These are phyloP conservation scores for Exophiala xenobiotica DNA, from an alignment of 2,329 filamentous ascomycete species.

Conservation along the genomic window DNA sequence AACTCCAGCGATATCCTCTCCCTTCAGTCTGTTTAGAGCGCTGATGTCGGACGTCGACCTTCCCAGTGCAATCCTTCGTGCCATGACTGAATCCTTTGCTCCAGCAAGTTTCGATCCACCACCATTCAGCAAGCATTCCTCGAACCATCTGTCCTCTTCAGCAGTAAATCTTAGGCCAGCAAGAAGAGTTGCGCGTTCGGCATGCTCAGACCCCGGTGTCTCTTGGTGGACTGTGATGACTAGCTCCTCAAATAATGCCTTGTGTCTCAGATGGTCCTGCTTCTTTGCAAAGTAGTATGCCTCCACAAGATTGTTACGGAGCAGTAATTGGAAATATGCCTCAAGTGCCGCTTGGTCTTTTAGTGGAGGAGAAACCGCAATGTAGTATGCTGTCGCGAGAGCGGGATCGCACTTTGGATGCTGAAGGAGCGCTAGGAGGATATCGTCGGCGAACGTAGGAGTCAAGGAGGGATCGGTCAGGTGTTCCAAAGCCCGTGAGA, in stretches of 20 bases:
- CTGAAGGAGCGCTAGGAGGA: slow-evolving; percentile 65
- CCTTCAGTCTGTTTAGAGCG: slow-evolving; percentile 38
- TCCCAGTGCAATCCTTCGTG: slow-evolving; percentile 69
- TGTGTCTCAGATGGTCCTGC: slow-evolving; percentile 61
- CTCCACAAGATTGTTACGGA: slow-evolving; percentile 66
- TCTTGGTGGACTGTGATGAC: slow-evolving; percentile 57
- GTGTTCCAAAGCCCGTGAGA: slow-evolving; percentile 66
- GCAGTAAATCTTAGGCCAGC: slow-evolving; percentile 69
- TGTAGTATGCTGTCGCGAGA: slow-evolving; percentile 74
- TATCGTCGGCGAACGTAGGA: slow-evolving; percentile 75
- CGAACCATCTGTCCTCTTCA: slow-evolving; percentile 72
- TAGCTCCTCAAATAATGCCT: slow-evolving; percentile 65
- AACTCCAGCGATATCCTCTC: slow-evolving; percentile 50
- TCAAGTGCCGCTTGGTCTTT: slow-evolving; percentile 61
- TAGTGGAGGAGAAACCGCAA: slow-evolving; percentile 72
- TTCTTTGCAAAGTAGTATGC: slow-evolving; percentile 71
- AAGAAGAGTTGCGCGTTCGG: slow-evolving; percentile 65
- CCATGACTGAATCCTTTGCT: slow-evolving; percentile 71
- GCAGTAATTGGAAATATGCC: slow-evolving; percentile 68
- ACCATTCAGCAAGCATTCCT: slow-evolving; percentile 64
- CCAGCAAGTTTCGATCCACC: slow-evolving; percentile 64
- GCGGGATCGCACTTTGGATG: slow-evolving; percentile 60
- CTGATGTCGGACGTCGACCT: slow-evolving; percentile 41
- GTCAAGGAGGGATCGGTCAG: slow-evolving; percentile 77
- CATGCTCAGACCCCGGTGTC: slow-evolving; percentile 41